phyloP scores from a whole-genome alignment of 106 monocot species.

The Allium cepa region DNA sequence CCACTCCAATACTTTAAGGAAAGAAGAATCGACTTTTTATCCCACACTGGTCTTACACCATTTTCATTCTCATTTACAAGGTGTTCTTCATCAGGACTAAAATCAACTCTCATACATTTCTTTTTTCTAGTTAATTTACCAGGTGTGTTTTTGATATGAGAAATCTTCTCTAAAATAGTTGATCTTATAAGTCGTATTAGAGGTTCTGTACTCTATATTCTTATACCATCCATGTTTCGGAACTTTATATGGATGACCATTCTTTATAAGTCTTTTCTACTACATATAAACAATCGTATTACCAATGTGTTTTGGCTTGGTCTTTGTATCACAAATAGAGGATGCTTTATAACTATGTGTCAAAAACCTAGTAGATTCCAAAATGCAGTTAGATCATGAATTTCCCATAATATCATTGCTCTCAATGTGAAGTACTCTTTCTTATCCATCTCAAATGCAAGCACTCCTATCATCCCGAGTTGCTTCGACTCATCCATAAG shows the following conservation, averaged over 20 bases:
- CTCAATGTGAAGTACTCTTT: not conserved
- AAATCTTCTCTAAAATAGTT: not conserved
- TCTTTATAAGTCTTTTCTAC: not conserved
- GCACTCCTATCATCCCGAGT: not conserved
- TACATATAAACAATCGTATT: not conserved
- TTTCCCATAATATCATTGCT: not conserved
- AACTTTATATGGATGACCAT: not conserved
- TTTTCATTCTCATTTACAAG: not conserved
- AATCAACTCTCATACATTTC: not conserved
- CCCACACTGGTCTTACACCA: not conserved
- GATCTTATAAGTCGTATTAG: not conserved
- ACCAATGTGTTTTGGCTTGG: not conserved
- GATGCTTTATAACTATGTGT: not conserved
- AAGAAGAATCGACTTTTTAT: slow-evolving; percentile 3
- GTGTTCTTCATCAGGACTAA: not conserved
- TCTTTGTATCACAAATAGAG: not conserved
- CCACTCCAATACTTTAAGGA: not conserved
- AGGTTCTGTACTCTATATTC: not conserved
- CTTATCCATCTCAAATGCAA: slow-evolving; percentile 1
- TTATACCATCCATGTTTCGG: slow-evolving; percentile 2
- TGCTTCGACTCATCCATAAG: not conserved
- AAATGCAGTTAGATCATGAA: not conserved
- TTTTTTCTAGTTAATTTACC: not conserved
- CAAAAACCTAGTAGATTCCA: not conserved
- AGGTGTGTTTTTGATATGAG: not conserved